Conservation (phyloP, 495 filamentous ascomycete species). For the Podospora comata region DNA sequence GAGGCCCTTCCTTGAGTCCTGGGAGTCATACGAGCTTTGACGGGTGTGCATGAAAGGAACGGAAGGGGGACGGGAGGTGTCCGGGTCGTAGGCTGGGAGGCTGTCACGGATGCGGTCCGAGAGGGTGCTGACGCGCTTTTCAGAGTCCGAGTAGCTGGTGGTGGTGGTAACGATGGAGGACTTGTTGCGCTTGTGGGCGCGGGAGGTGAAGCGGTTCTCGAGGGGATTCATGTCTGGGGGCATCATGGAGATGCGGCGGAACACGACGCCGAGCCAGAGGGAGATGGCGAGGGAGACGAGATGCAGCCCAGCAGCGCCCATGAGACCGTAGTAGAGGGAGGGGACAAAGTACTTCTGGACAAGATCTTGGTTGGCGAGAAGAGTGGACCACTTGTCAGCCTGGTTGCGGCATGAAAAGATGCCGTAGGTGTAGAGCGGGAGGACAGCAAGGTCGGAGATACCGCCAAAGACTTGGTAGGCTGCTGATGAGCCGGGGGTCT, state of each 20-base stretch:
- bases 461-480: constrained; percentile 82
- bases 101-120: constrained; percentile 50
- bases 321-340: constrained; percentile 60
- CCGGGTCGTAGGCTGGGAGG: constrained; percentile 50
- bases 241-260: constrained; percentile 72
- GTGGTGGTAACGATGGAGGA: constrained; percentile 58
- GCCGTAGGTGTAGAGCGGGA: constrained; percentile 76
- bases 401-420: constrained; percentile 55
- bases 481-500: constrained; percentile 72
- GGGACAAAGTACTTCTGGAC: constrained; percentile 53
- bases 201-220: constrained; percentile 78
- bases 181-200: constrained; percentile 71
- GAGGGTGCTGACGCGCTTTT: constrained; percentile 48
- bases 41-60: constrained; percentile 78
- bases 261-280: constrained; percentile 67
- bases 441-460: constrained; percentile 64
- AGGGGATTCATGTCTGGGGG: constrained; percentile 92
- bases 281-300: constrained; percentile 65
- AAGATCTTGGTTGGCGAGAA: constrained; percentile 50
- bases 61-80: constrained; percentile 50
- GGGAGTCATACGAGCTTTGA: constrained; percentile 46
- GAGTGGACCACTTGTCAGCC: constrained; percentile 58
- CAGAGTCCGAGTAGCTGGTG: constrained; percentile 48
- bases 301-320: constrained; percentile 63
- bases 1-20: constrained; percentile 49